Base-by-base conservation (phyloP, 2,329 filamentous ascomycete species). In the Aspergillus bombycis region DNA sequence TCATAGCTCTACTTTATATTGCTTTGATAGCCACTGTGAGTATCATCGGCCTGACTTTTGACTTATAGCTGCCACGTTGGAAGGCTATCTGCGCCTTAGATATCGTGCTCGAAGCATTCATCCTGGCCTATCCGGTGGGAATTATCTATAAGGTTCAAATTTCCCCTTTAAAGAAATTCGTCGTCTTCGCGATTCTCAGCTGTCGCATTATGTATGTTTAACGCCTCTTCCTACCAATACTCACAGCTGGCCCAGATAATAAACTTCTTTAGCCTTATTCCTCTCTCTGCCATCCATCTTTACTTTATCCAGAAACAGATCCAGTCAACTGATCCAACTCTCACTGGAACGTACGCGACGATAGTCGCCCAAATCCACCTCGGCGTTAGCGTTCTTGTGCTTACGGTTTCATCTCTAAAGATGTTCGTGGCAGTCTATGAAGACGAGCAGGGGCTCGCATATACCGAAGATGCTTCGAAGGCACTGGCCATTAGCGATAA, bases 401-500 rank as follows among this genome's bases (percentile, higher is more conserved):
- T 78, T 19, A 80, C 78, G 0, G 75, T 79, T 10, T 80, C 81
- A 0, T 81, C 79, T 57, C 73, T 83, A 21, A 78, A 80, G 48
- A 79, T 81, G 3, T 83, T 83, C 60, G 75, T 82, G 67, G 71
- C 75, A 3, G 79, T 70, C 6, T 75, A 74, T 23, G 68, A 72
- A 16, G 72, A 72, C 19, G 67, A 71, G 9, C 53, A 71, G 23
- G 70, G 70, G 9, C 38, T 72, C 1, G 69, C 70, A 7, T 71
- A 71, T 43, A 72, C 70, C 4, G 70, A 71, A 32, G 64, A 67
- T 14, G 46, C 45, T 0, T 68, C 68, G 0, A 64, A 64, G 5
- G 59, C 62, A 1, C 58, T 59, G 11, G 9, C 28, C 4, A 32
- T n/a, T 32, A 12, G 48, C 10, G 10, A 32, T 6, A n/a, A n/a